Percentiles rank a stretch among this genome's conserved stretches.
Conservation (phyloP, 2,329 filamentous ascomycete species). For the Aureobasidium sp. region DNA sequence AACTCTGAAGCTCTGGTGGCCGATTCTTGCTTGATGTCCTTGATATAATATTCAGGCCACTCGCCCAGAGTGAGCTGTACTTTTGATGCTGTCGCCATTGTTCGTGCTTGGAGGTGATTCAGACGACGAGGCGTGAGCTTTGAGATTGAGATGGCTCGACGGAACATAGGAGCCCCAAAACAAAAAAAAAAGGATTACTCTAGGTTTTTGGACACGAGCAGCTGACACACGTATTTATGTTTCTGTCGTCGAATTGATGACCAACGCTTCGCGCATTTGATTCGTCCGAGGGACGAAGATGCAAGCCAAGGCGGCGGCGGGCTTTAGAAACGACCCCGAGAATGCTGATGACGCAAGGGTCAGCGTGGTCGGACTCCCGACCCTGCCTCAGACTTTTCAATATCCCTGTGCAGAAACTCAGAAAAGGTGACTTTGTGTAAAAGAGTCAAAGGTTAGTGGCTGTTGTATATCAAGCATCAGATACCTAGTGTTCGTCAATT, state of each 20-base stretch:
- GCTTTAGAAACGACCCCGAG: not conserved
- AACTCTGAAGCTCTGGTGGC: constrained; percentile 59
- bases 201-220: not conserved
- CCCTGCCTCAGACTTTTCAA: too few relatives aligned
- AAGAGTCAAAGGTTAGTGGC: too few relatives aligned
- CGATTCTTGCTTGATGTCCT: constrained; percentile 47
- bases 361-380: too few relatives aligned
- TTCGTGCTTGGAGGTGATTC: constrained; percentile 14
- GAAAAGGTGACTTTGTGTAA: too few relatives aligned
- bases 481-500: too few relatives aligned
- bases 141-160: not conserved
- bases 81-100: constrained; percentile 44
- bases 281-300: not conserved
- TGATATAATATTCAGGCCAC: constrained; percentile 41
- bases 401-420: too few relatives aligned
- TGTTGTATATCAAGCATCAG: too few relatives aligned
- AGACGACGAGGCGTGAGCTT: not conserved
- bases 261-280: not conserved
- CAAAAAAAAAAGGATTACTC: not conserved
- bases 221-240: not conserved
- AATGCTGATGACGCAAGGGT: too few relatives aligned
- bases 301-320: not conserved
- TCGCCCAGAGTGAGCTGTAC: constrained; percentile 41
- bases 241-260: not conserved
- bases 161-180: not conserved